Evolutionary conservation across 2,329 filamentous ascomycete species (phyloP), one percentile per base, ranked within the genome.

Genomic region (Microdochium trichocladiopsis): DNA sequence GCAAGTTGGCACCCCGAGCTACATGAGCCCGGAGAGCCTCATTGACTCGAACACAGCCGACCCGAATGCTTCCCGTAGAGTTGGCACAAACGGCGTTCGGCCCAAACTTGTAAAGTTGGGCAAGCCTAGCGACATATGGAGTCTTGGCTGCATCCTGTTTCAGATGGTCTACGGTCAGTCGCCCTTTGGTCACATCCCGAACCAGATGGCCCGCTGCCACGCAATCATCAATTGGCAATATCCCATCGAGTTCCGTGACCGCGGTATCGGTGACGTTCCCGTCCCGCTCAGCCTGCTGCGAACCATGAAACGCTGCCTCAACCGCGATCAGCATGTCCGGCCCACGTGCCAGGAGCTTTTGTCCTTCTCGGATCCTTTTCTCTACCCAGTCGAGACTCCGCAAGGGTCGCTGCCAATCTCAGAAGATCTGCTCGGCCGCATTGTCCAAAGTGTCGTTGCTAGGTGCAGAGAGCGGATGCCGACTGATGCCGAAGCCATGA

Each of bases 131-230:
- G 94, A 99, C 67, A 86, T 99, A 18, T 99, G 94, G 94, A 93
- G 88, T 66, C 72, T 99, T 14, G 94, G 94, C 18, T 99, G 94
- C 65, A 97, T 99, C 55, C 76, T 99, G 14, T 99, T 95, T 72
- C 93, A 97, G 66, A 95, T 99, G 88, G 89, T 93, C 1, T 99
- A 99, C 65, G 94, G 94, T n/a, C 80, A 87, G n/a, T 88, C 90
- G 3, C 94, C 94, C 0, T 99, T 99, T 64, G 91, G 87, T 14
- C 92, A 97, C 65, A 95, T 99, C 60, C 76, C 83, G 53, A 94
- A 93, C 69, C 89, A 86, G 63, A 89, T 95, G 73, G 84, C 88
- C 36, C 85, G 90, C 22, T 94, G 95, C 66, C 85, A 90, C 68
- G 88, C 89, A 54, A 94, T 95, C 64, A 88, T 91, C 59, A 89